A percentile compares a stretch with the other conserved stretches of the same genome.
Evolutionary conservation across 176 grass and related monocot genomes (phyloP).

Genomic region (Oryza australiensis): DNA sequence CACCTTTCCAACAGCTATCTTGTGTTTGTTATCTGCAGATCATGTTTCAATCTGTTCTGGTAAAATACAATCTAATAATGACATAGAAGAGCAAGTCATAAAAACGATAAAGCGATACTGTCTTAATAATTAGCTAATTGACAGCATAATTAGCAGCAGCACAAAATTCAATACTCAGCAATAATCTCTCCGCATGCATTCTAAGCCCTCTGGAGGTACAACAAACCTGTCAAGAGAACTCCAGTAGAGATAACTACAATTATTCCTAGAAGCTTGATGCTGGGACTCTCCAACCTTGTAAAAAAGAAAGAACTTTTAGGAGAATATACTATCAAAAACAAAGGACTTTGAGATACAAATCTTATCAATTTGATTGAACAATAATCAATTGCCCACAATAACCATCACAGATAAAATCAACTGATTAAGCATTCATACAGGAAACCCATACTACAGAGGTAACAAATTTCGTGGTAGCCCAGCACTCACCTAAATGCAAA

Average conservation of each 20-base stretch:
- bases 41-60: slow-evolving; percentile 1
- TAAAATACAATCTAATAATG: neutral
- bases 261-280: slow-evolving; percentile 93
- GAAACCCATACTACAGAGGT: neutral
- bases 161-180: neutral
- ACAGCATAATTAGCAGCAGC: slow-evolving; percentile 10
- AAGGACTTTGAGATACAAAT: neutral
- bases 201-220: neutral
- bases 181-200: neutral
- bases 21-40: neutral
- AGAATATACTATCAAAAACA: neutral
- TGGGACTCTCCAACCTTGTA: slow-evolving; percentile 93
- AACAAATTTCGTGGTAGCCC: neutral
- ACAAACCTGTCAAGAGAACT: slow-evolving; percentile 88
- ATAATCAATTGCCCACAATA: neutral
- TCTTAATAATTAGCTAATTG: neutral
- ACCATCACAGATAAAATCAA: neutral
- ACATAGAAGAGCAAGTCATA: slow-evolving; percentile 3
- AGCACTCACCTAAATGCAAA: slow-evolving; percentile 94
- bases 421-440: neutral
- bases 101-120: neutral
- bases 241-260: slow-evolving; percentile 90
- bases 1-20: neutral
- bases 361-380: slow-evolving; percentile 6
- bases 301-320: slow-evolving; percentile 35